Evolutionary conservation across 169 alveolate species (phyloP).

Genomic region (Eimeria falciformis): DNA sequence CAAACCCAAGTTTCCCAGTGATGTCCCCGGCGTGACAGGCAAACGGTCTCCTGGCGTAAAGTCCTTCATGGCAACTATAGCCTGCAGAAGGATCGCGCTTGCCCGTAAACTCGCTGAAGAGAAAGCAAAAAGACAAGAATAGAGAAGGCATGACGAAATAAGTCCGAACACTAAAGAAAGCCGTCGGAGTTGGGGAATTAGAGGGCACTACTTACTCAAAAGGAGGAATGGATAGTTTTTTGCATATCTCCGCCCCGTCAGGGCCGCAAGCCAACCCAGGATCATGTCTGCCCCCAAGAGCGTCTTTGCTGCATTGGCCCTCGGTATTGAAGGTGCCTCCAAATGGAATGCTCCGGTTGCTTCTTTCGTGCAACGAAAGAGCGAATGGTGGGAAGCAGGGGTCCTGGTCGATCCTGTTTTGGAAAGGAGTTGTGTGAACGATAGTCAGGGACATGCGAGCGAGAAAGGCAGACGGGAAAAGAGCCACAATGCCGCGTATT

Average conservation of each 20-base stretch:
- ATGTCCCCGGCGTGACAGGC: conserved; percentile 18
- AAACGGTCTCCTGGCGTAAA: not conserved
- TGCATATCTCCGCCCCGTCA: conserved; percentile 13
- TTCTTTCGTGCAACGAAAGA: not conserved
- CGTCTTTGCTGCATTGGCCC: conserved; percentile 22
- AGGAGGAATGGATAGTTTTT: conserved; percentile 25
- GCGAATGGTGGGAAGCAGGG: not conserved
- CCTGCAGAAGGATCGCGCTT: not conserved
- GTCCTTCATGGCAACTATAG: not conserved
- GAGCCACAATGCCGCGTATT: not conserved
- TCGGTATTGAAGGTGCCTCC: not conserved
- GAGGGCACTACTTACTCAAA: not conserved
- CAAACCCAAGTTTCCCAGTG: not conserved
- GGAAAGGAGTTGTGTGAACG: not conserved
- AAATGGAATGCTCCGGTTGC: not conserved
- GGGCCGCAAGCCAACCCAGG: conserved; percentile 23
- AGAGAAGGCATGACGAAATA: not conserved
- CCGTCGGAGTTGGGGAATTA: not conserved
- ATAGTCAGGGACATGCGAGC: not conserved
- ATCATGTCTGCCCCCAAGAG: conserved; percentile 18
- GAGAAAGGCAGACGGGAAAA: not conserved
- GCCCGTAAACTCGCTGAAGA: not conserved
- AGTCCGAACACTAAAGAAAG: not conserved
- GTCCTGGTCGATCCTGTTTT: not conserved
- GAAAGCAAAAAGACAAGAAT: not conserved